phyloP scores from a whole-genome alignment of 805 yeast genomes.

The Tetrapisispora iriomotensis region DNA sequence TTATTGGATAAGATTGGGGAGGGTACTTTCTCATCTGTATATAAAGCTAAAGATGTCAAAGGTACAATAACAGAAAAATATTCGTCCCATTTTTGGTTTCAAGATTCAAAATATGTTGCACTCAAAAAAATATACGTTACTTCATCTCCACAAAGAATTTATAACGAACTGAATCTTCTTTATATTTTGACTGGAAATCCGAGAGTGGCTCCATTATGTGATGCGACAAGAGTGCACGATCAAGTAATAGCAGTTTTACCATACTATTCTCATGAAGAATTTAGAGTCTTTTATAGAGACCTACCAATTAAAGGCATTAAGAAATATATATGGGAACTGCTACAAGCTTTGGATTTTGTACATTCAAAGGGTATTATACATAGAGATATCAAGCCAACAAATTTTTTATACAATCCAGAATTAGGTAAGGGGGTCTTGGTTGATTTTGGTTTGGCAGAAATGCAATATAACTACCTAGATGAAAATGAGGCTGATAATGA shows the following conservation, averaged over 20 bases:
- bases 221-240: slow-evolving; percentile 78
- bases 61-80: slow-evolving; percentile 24
- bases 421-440: slow-evolving; percentile 76
- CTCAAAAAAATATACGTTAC: slow-evolving; percentile 90
- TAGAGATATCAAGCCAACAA: slow-evolving; percentile 84
- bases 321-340: slow-evolving; percentile 66
- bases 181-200: slow-evolving; percentile 57
- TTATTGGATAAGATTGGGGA: slow-evolving; percentile 54
- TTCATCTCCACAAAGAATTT: slow-evolving; percentile 84
- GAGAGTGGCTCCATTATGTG: slow-evolving; percentile 80
- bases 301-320: slow-evolving; percentile 72
- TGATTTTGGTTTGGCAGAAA: slow-evolving; percentile 88
- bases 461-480: slow-evolving; percentile 26
- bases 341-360: slow-evolving; percentile 57
- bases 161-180: slow-evolving; percentile 74
- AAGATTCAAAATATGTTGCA: slow-evolving; percentile 53
- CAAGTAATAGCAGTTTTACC: slow-evolving; percentile 92
- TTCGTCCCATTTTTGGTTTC: slow-evolving; percentile 25
- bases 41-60: slow-evolving; percentile 41
- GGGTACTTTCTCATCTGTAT: slow-evolving; percentile 74
- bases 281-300: slow-evolving; percentile 75
- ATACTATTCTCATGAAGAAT: slow-evolving; percentile 83
- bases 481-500: slow-evolving; percentile 1
- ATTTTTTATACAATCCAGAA: slow-evolving; percentile 53
- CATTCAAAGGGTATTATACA: slow-evolving; percentile 76